A percentile compares a stretch with the other conserved stretches of the same genome.
phyloP scores from a whole-genome alignment of 202 grass and related monocot species.

The Zizania palustris region DNA sequence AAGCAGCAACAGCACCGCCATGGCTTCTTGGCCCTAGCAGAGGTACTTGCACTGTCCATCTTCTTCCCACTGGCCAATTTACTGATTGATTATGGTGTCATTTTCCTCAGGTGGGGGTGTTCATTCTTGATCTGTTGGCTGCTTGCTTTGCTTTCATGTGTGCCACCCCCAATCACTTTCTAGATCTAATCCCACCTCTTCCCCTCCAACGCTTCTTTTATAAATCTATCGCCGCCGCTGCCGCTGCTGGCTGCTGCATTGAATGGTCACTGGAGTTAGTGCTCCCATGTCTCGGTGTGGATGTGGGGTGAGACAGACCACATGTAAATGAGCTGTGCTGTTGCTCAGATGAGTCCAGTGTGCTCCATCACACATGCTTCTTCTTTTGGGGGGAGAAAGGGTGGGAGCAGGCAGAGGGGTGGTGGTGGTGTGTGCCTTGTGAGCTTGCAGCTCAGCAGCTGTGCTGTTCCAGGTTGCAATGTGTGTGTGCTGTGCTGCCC shows the following conservation, averaged over 20 bases:
- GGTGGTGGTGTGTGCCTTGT: slow-evolving; percentile 45
- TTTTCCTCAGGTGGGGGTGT: slow-evolving; percentile 54
- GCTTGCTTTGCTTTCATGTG: slow-evolving; percentile 28
- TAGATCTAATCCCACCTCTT: slow-evolving; percentile 54
- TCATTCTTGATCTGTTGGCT: slow-evolving; percentile 46
- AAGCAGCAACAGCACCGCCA: background rate
- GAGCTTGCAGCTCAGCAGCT: slow-evolving; percentile 45
- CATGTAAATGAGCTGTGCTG: slow-evolving; percentile 42
- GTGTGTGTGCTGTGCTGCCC: slow-evolving; percentile 35
- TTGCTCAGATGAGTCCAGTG: slow-evolving; percentile 54
- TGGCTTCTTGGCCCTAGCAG: slow-evolving; percentile 36
- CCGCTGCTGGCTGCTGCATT: slow-evolving; percentile 42
- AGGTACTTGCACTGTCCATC: slow-evolving; percentile 17
- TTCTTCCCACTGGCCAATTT: background rate
- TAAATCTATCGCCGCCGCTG: slow-evolving; percentile 18
- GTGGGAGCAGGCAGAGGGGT: slow-evolving; percentile 30
- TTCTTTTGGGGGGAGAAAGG: background rate
- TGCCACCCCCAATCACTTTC: slow-evolving; percentile 52
- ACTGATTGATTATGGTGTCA: slow-evolving; percentile 24
- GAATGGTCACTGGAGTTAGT: slow-evolving; percentile 53
- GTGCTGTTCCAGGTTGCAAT: slow-evolving; percentile 57
- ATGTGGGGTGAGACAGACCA: slow-evolving; percentile 22
- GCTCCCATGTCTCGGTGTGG: slow-evolving; percentile 51
- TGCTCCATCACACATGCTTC: slow-evolving; percentile 40
- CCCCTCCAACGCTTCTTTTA: slow-evolving; percentile 11